Percentiles rank a stretch among this genome's conserved stretches.
Evolutionary conservation across 192 early-diverging fungal genomes (phyloP).

Genomic region (Gonapodya sp.): DNA sequence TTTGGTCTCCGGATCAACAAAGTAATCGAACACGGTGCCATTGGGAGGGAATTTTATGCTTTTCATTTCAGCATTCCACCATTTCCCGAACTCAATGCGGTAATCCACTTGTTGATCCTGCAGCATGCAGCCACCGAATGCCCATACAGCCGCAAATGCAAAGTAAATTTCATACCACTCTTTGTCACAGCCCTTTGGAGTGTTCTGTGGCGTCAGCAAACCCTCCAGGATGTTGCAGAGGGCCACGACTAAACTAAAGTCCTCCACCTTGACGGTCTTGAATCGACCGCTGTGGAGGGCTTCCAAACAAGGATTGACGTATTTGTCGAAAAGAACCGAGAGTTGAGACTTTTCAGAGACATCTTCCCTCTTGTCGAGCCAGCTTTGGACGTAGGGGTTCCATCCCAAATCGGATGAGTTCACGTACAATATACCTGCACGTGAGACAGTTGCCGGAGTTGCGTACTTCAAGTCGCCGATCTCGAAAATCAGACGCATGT

Average conservation of each 20-base stretch:
- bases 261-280: constrained; percentile 55
- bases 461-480: constrained; percentile 58
- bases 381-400: constrained; percentile 58
- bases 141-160: constrained; percentile 57
- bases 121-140: constrained; percentile 52
- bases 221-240: constrained; percentile 56
- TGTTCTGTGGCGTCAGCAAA: constrained; percentile 45
- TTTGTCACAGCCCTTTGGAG: constrained; percentile 59
- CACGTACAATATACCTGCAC: constrained; percentile 57
- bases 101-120: constrained; percentile 54
- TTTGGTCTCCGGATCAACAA: constrained; percentile 44
- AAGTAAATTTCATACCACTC: constrained; percentile 64
- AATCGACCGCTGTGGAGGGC: constrained; percentile 42
- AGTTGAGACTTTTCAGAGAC: constrained; percentile 45
- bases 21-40: constrained; percentile 59
- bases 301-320: constrained; percentile 49
- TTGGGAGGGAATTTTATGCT: constrained; percentile 43
- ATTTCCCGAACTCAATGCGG: constrained; percentile 48
- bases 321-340: constrained; percentile 48
- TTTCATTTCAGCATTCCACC: constrained; percentile 60
- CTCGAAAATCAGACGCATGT: constrained; percentile 57
- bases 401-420: constrained; percentile 53
- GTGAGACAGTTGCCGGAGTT: constrained; percentile 59
- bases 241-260: constrained; percentile 47
- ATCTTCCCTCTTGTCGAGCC: constrained; percentile 57